Base-by-base conservation (phyloP, 2,329 filamentous ascomycete species). In the Dactylellina haptotyla region DNA sequence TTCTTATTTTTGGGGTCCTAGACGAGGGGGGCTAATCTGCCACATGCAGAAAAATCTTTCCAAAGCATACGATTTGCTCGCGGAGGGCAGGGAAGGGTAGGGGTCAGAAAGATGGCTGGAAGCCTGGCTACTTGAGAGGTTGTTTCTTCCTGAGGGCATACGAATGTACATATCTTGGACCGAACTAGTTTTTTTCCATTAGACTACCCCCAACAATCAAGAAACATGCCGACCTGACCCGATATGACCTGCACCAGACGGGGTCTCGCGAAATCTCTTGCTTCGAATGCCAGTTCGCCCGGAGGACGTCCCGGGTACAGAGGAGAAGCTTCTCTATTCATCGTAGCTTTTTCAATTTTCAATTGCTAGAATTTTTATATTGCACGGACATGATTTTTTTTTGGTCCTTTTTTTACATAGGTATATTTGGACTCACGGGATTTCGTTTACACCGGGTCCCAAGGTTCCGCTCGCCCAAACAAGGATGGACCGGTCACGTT, bases 81-180 rank as follows among this genome's bases (percentile, higher is more conserved):
- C 69, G 61, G 69, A 66, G 61, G 45, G 39, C 61, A 73, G 69
- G 69, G 61, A 73, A 73, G 69, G 32, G 69, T 73, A 73, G 69
- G 69, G 69, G 39, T 66, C 61, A 56, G 61, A 73, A 73, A 73
- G 69, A 66, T 73, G 69, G 69, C 69, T 73, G 69, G 69, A 73
- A 73, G 69, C 69, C 69, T 73, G 69, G 53, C 61, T 56, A 37
- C 56, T 54, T 32, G 61, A 65, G 69, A 66, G 45, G 59, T 59
- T 72, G 67, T 65, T 61, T 73, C 67, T 65, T 58, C 43, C 45
- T 46, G 61, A 66, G 54, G 50, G 48, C 58, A 61, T 65, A 62
- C 69, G 69, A 73, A 73, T 73, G 69, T 73, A 73, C 69, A 66
- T 73, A 73, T 66, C 69, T 73, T 73, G 69, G 69, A 73, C 69